These are phyloP conservation scores for Isatis lusitanica DNA, from an alignment of 441 rosid genomes.

Conservation along the genomic window DNA sequence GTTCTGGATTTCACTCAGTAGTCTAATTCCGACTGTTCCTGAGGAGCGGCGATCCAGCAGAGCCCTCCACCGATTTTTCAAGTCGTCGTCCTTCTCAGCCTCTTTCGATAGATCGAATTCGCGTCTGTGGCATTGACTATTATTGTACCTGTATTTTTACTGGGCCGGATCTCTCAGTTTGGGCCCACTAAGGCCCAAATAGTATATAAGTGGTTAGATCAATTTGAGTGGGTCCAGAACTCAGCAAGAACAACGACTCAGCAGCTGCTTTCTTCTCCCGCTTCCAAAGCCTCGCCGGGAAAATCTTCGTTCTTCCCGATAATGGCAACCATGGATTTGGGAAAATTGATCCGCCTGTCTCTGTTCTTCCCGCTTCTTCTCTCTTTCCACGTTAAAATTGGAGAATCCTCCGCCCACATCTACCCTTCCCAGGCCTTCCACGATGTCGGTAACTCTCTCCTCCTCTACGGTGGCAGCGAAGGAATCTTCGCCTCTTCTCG, in stretches of 20 bases:
- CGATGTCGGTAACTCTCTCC: conserved; percentile 79
- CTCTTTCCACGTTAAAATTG: conserved; percentile 27
- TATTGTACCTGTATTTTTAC: not conserved
- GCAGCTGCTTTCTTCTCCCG: conserved; percentile 39
- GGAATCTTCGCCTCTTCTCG: conserved; percentile 56
- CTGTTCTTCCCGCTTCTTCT: conserved; percentile 27
- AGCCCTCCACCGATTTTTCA: conserved; percentile 13
- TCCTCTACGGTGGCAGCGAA: conserved; percentile 95
- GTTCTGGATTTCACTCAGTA: not conserved
- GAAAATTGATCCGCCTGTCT: conserved; percentile 7
- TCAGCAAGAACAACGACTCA: conserved; percentile 15
- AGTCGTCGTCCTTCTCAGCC: conserved; percentile 13
- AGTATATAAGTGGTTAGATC: not conserved
- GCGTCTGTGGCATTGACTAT: conserved; percentile 32
- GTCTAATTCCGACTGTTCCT: not conserved
- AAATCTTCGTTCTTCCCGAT: conserved; percentile 14
- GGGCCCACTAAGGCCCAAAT: conserved; percentile 9
- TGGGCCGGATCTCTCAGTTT: not conserved
- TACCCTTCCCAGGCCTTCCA: conserved; percentile 58
- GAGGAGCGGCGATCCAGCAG: conserved; percentile 31
- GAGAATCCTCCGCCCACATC: conserved; percentile 64
- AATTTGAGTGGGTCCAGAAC: conserved; percentile 16
- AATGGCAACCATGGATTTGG: conserved; percentile 45
- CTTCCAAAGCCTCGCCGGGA: conserved; percentile 20
- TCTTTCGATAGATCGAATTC: conserved; percentile 17